Percentiles rank a stretch among this genome's conserved stretches.
Evolutionary conservation across 2,329 filamentous ascomycete genomes (phyloP).

Genomic region (Phialophora expanda): DNA sequence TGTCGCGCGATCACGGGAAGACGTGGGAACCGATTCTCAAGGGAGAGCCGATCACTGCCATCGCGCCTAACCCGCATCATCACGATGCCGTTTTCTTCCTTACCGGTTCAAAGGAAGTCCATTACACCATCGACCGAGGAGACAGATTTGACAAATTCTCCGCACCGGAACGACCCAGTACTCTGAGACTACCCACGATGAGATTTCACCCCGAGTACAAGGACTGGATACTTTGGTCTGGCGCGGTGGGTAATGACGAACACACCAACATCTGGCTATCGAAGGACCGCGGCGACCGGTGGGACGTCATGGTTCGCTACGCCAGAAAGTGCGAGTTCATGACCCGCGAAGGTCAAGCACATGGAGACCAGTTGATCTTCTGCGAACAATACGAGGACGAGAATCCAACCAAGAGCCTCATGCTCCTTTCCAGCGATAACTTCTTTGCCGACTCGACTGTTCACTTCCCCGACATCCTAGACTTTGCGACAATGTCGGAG

Average conservation of each 20-base stretch:
- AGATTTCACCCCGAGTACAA: constrained; percentile 83
- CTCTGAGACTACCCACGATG: constrained; percentile 59
- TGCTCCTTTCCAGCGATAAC: constrained; percentile 77
- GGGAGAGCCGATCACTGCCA: constrained; percentile 69
- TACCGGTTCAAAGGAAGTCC: constrained; percentile 69
- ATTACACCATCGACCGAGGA: constrained; percentile 82
- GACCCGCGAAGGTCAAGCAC: constrained; percentile 60
- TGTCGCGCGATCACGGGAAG: constrained; percentile 87
- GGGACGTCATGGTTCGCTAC: constrained; percentile 75
- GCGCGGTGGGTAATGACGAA: constrained; percentile 67
- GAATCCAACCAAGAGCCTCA: constrained; percentile 66
- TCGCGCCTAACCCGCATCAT: constrained; percentile 79
- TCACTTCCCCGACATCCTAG: constrained; percentile 73
- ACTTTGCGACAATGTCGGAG: constrained; percentile 94
- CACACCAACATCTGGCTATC: constrained; percentile 77
- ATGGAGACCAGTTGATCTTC: constrained; percentile 62
- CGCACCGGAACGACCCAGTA: constrained; percentile 66
- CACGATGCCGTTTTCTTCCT: constrained; percentile 88
- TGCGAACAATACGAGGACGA: constrained; percentile 69
- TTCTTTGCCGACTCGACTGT: constrained; percentile 71
- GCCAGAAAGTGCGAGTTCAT: constrained; percentile 88
- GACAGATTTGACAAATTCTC: constrained; percentile 74
- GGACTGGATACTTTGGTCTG: constrained; percentile 93
- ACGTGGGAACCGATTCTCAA: constrained; percentile 75
- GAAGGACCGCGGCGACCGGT: constrained; percentile 76